A percentile compares a stretch with the other conserved stretches of the same genome.
phyloP scores from a whole-genome alignment of 1,284 basidiomycete species.

The Trametes pubescens region DNA sequence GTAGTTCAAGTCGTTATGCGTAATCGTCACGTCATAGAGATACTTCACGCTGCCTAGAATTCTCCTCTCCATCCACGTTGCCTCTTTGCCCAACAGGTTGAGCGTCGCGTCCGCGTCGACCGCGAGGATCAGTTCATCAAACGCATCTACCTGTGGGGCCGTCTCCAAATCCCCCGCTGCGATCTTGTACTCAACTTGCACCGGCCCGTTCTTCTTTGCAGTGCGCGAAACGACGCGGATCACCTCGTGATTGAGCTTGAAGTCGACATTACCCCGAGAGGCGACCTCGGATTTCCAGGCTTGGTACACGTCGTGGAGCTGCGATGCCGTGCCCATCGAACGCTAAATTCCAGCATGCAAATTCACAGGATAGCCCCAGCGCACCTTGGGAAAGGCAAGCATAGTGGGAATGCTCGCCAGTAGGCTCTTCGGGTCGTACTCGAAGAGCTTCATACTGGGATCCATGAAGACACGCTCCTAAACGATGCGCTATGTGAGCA shows the following conservation, averaged over 20 bases:
- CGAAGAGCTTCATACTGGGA: constrained; percentile 60
- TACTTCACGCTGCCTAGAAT: constrained; percentile 69
- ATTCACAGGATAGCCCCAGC: constrained; percentile 38
- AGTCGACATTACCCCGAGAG: constrained; percentile 51
- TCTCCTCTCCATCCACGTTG: constrained; percentile 62
- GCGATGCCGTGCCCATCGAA: not conserved
- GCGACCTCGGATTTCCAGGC: constrained; percentile 55
- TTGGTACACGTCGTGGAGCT: constrained; percentile 55
- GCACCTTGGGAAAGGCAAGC: constrained; percentile 46
- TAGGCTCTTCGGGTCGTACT: constrained; percentile 43
- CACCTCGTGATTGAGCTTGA: constrained; percentile 54
- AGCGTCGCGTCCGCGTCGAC: constrained; percentile 67
- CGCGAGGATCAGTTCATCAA: constrained; percentile 70
- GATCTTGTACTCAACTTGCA: constrained; percentile 40
- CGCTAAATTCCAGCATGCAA: not conserved
- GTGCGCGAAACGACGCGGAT: constrained; percentile 45
- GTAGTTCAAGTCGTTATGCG: constrained; percentile 62
- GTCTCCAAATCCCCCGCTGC: constrained; percentile 29
- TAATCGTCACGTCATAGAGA: constrained; percentile 65
- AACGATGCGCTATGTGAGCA: not conserved
- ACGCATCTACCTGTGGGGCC: constrained; percentile 51
- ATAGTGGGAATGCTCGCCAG: constrained; percentile 45
- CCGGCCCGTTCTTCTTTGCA: constrained; percentile 33
- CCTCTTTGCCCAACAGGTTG: constrained; percentile 60
- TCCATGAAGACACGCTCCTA: constrained; percentile 64